Conservation (phyloP, 78 protist genomes). For the Capsaspora owczarzaki region DNA sequence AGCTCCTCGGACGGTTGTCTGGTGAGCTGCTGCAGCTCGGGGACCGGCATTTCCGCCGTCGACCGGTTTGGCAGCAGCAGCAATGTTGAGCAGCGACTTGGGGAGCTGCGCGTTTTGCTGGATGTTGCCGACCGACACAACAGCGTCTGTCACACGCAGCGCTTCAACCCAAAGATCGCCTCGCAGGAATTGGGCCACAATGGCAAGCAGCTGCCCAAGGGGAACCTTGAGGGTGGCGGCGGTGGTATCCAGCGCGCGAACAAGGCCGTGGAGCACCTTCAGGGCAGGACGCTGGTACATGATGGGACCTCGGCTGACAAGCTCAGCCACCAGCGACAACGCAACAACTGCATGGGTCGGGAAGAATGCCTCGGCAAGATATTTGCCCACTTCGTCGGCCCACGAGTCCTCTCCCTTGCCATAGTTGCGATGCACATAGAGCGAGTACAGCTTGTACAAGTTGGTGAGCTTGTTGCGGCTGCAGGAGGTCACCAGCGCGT, state of each 20-base stretch:
- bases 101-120: not conserved
- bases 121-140: not conserved
- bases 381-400: not conserved
- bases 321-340: no score
- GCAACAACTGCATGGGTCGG: no score
- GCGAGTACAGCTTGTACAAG: not conserved
- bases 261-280: conserved; percentile 1
- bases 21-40: no score
- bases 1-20: no score
- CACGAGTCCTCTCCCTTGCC: not conserved
- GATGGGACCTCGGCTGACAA: no score
- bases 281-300: not conserved
- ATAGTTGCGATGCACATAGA: not conserved
- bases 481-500: not conserved
- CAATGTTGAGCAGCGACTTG: not conserved
- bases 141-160: not conserved
- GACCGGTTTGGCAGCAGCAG: no score
- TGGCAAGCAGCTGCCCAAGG: not conserved
- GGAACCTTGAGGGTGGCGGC: not conserved
- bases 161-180: not conserved
- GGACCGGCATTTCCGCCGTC: no score
- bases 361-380: not conserved
- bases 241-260: not conserved
- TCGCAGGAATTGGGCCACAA: not conserved
- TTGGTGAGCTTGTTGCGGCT: not conserved